Evolutionary conservation across 2,329 filamentous ascomycete genomes (phyloP).

Genomic region (Rhytidhysteron rufulum): DNA sequence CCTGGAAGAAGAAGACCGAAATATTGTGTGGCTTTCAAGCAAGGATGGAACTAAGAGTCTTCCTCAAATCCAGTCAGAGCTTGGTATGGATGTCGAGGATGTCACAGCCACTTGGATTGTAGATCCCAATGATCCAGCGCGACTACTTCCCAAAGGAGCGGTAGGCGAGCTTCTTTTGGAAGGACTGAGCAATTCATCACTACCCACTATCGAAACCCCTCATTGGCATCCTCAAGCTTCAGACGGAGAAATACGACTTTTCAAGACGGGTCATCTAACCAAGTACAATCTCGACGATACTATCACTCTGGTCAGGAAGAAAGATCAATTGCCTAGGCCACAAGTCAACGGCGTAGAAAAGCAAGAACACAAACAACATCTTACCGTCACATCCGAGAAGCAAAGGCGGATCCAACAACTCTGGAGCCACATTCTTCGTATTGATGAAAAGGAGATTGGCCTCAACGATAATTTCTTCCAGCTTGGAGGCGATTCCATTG

Average conservation of each 20-base stretch:
- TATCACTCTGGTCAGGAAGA: neutral
- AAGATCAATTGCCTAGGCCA: neutral
- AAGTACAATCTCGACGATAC: neutral
- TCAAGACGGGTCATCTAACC: neutral
- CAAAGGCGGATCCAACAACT: neutral
- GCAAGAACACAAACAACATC: neutral
- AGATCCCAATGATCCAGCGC: constrained; percentile 25
- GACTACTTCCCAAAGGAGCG: constrained; percentile 41
- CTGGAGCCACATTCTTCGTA: constrained; percentile 23
- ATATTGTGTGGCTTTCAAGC: too few relatives aligned
- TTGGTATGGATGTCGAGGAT: too few relatives aligned
- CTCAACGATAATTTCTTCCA: constrained; percentile 42
- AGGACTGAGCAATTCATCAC: constrained; percentile 25
- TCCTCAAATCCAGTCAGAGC: too few relatives aligned
- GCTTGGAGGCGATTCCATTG: constrained; percentile 45
- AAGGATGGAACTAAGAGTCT: too few relatives aligned
- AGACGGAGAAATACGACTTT: neutral
- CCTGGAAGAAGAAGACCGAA: constrained; percentile 22
- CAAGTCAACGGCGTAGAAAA: neutral
- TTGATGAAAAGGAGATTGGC: constrained; percentile 31
- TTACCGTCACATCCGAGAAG: neutral
- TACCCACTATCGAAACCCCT: neutral
- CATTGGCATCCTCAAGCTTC: too few relatives aligned
- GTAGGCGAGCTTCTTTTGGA: constrained; percentile 41
- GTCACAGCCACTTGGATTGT: constrained; percentile 23